phyloP scores from a whole-genome alignment of 2,329 filamentous ascomycete species.

The Sarocladium kiliense region DNA sequence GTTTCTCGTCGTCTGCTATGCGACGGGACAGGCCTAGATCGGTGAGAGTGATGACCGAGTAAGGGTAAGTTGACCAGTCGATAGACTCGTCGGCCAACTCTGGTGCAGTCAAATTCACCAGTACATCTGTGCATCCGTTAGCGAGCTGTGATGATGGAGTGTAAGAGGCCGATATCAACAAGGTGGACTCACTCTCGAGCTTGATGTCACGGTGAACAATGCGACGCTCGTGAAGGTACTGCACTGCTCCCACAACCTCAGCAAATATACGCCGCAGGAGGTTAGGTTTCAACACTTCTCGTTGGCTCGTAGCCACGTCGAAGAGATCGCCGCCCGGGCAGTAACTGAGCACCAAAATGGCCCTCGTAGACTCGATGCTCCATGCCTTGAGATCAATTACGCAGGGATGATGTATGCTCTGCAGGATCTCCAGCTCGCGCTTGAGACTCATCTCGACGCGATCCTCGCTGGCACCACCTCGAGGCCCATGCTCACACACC shows the following conservation, averaged over 20 bases:
- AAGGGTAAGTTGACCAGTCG: conserved; percentile 71
- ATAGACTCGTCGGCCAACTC: conserved; percentile 58
- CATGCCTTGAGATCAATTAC: conserved; percentile 89
- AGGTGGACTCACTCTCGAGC: conserved; percentile 67
- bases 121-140: conserved; percentile 60
- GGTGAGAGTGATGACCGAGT: conserved; percentile 81
- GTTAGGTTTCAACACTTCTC: conserved; percentile 59
- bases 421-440: conserved; percentile 91
- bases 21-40: conserved; percentile 86
- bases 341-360: conserved; percentile 83
- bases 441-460: conserved; percentile 90
- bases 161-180: conserved; percentile 9
- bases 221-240: conserved; percentile 75
- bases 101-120: conserved; percentile 73
- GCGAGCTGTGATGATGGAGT: conserved; percentile 12
- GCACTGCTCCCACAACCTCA: conserved; percentile 79
- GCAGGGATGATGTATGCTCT: conserved; percentile 80
- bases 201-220: conserved; percentile 98
- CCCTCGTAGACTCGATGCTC: conserved; percentile 76
- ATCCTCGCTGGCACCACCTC: conserved; percentile 88
- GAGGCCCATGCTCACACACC: conserved; percentile 89
- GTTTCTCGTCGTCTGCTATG: conserved; percentile 77
- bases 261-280: conserved; percentile 83
- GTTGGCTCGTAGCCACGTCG: conserved; percentile 75
- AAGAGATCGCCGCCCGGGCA: conserved; percentile 94